These are phyloP conservation scores for Iris macrosiphon DNA, from an alignment of 106 monocot genomes.

Conservation along the genomic window DNA sequence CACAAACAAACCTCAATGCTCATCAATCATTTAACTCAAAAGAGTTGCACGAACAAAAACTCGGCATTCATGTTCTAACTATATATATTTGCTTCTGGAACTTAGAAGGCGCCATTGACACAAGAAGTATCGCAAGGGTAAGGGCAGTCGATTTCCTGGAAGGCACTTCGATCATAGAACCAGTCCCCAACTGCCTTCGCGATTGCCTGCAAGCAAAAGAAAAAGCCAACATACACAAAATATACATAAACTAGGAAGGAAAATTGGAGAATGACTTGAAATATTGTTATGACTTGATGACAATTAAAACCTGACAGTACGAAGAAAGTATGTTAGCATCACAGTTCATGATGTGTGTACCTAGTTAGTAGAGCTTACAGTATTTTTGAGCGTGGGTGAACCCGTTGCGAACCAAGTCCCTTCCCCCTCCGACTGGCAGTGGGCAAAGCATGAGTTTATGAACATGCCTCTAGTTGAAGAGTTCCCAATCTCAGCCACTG, in stretches of 20 bases:
- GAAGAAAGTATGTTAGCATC: too few relatives aligned
- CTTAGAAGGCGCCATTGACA: too few relatives aligned
- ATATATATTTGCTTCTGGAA: too few relatives aligned
- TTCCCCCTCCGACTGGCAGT: slow-evolving; percentile 54
- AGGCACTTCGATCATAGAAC: slow-evolving; percentile 27
- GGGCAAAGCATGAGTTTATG: slow-evolving; percentile 65
- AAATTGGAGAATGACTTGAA: background rate
- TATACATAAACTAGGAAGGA: background rate
- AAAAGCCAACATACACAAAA: background rate
- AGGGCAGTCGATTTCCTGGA: slow-evolving; percentile 49
- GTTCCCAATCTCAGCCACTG: slow-evolving; percentile 15
- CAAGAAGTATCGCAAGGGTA: slow-evolving; percentile 36
- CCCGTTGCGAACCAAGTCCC: slow-evolving; percentile 49
- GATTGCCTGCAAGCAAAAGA: background rate
- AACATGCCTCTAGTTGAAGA: slow-evolving; percentile 43
- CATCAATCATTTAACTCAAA: too few relatives aligned
- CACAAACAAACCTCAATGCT: too few relatives aligned
- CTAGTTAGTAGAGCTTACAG: slow-evolving; percentile 15
- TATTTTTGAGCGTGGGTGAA: slow-evolving; percentile 44
- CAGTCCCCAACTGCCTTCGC: slow-evolving; percentile 41
- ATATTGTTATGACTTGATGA: too few relatives aligned
- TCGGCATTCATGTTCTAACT: too few relatives aligned
- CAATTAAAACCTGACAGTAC: too few relatives aligned
- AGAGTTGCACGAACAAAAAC: too few relatives aligned
- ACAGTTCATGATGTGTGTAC: too few relatives aligned